A percentile compares a stretch with the other conserved stretches of the same genome.
These are phyloP conservation scores for Mycosarcoma mackinlayi DNA, from an alignment of 1,284 basidiomycete genomes.

Conservation along the genomic window DNA sequence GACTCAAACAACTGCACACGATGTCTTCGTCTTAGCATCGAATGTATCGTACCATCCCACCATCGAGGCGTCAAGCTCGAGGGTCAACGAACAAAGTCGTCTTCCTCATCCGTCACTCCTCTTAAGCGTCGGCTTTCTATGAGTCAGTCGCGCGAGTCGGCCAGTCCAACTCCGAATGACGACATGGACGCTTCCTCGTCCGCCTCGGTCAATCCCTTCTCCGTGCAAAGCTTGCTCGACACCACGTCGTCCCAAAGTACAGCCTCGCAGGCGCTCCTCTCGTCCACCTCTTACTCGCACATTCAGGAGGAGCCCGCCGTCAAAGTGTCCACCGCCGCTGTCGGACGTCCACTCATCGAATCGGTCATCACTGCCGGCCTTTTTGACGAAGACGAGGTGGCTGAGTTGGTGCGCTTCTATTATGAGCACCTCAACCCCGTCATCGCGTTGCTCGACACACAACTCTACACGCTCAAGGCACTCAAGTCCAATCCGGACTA, in stretches of 20 bases:
- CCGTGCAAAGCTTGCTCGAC: constrained; percentile 48
- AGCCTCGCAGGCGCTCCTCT: constrained; percentile 45
- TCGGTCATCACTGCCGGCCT: constrained; percentile 44
- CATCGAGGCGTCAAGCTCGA: constrained; percentile 50
- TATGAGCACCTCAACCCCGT: constrained; percentile 54
- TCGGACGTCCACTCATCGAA: constrained; percentile 43
- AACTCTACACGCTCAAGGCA: constrained; percentile 71
- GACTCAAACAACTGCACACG: constrained; percentile 41
- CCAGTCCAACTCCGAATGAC: constrained; percentile 35
- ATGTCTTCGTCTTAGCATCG: constrained; percentile 42
- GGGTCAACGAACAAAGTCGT: constrained; percentile 15
- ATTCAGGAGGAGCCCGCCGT: constrained; percentile 43
- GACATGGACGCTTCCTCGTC: constrained; percentile 28
- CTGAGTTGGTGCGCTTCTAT: constrained; percentile 42
- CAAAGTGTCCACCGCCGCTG: constrained; percentile 38
- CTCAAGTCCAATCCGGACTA: constrained; percentile 76
- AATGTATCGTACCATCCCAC: constrained; percentile 41
- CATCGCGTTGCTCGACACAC: constrained; percentile 67
- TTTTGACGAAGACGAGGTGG: constrained; percentile 47
- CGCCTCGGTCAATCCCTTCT: constrained; percentile 38
- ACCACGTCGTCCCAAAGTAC: constrained; percentile 43
- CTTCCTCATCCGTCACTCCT: constrained; percentile 9
- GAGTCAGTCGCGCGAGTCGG: constrained; percentile 24
- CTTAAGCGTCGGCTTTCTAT: constrained; percentile 20
- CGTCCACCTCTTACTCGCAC: constrained; percentile 46